Evolutionary conservation across 257 asterid species (phyloP), one percentile per base, ranked within the genome.

Genomic region (Cordia subcordata): DNA sequence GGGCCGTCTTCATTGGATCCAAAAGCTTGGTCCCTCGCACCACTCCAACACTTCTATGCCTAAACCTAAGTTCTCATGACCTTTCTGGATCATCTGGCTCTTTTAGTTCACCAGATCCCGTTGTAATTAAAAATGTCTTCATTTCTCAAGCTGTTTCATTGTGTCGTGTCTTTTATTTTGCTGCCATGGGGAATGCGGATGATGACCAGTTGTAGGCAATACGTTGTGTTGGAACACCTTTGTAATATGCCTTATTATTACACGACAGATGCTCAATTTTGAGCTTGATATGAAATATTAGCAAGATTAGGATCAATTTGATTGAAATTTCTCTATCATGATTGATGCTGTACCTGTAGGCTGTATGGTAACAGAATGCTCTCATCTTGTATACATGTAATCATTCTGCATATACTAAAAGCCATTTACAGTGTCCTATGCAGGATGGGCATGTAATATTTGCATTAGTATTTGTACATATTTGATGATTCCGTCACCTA

Each of bases 1-100:
- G 66, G 70, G 75, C 11, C 67, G 72, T 58, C 72, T 58, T 51
- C 78, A 72, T 53, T 77, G 87, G 84, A 61, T 81, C 55, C 84
- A 81, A 39, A 78, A 72, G 70, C 79, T 73, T 55, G 82, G 82
- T 38, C 75, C 74, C 1, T 35, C 58, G 16, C 74, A 73, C 67
- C 74, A 73, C 68, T 57, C 76, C 37, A 58, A 62, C 56, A 61
- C 64, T 62, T 42, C 82, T 12, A 46, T 38, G 20, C 78, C 68
- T 20, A 77, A 72, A 27, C 69, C 79, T 33, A 68, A 61, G 57
- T 66, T 77, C 68, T 58, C 69, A 22, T 77, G 71, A 69, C 14
- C 27, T 32, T 18, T 62, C 58, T 50, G 40, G 53, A 58, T 62
- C 56, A 59, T 56, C 64, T 60, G 53, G 23, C 18, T 57, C 54